Conservation (phyloP, 805 yeast genomes). For the Starmerella vitae region DNA sequence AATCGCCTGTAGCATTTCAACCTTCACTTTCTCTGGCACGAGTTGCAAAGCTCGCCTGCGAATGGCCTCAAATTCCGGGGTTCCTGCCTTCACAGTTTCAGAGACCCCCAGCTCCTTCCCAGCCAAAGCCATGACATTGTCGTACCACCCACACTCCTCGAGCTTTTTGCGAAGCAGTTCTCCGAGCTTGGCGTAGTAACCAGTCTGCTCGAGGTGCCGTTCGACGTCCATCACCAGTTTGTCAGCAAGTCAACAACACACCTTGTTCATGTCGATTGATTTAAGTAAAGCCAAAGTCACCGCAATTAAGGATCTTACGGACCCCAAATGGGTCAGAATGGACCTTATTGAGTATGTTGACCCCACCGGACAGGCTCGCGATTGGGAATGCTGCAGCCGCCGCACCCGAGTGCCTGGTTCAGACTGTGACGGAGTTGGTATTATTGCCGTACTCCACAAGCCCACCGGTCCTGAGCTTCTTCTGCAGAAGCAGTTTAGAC, state of each 20-base stretch:
- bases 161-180: slow-evolving; percentile 48
- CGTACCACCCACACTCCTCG: slow-evolving; percentile 76
- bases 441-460: slow-evolving; percentile 54
- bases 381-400: slow-evolving; percentile 86
- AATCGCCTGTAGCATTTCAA: slow-evolving; percentile 45
- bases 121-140: slow-evolving; percentile 51
- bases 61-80: slow-evolving; percentile 8
- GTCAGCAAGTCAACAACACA: not conserved
- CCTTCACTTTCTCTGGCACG: slow-evolving; percentile 55
- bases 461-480: slow-evolving; percentile 41
- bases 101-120: slow-evolving; percentile 31
- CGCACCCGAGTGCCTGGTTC: slow-evolving; percentile 52
- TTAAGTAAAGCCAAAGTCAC: slow-evolving; percentile 24
- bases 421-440: slow-evolving; percentile 81
- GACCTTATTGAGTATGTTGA: slow-evolving; percentile 32
- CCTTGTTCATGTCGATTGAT: slow-evolving; percentile 8
- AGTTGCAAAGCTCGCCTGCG: slow-evolving; percentile 20
- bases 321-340: slow-evolving; percentile 52
- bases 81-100: slow-evolving; percentile 34
- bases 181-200: slow-evolving; percentile 36
- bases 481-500: slow-evolving; percentile 81
- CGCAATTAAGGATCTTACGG: slow-evolving; percentile 26
- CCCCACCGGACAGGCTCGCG: slow-evolving; percentile 33
- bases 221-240: slow-evolving; percentile 16
- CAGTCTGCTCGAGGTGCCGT: slow-evolving; percentile 15